A percentile compares a stretch with the other conserved stretches of the same genome.
These are phyloP conservation scores for Massariosphaeria phaeospora DNA, from an alignment of 495 filamentous ascomycete species.

Conservation along the genomic window DNA sequence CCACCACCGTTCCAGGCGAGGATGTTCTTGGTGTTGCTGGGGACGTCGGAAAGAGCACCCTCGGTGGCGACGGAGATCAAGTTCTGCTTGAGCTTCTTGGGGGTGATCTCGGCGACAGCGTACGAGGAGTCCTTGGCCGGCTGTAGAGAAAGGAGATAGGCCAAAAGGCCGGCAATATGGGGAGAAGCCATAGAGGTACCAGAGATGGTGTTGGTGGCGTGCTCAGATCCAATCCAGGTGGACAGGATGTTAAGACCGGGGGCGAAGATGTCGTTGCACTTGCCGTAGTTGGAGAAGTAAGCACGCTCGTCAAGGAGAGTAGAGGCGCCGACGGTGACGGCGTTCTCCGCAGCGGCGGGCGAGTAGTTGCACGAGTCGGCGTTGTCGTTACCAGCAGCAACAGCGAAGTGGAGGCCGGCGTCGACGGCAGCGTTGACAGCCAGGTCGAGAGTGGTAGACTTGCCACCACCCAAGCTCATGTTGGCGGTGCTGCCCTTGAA, in stretches of 20 bases:
- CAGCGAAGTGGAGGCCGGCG: slow-evolving; percentile 91
- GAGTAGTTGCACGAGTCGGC: slow-evolving; percentile 99
- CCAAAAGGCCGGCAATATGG: slow-evolving; percentile 91
- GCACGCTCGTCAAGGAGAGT: slow-evolving; percentile 91
- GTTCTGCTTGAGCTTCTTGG: slow-evolving; percentile 86
- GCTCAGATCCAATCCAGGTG: slow-evolving; percentile 94
- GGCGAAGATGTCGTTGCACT: slow-evolving; percentile 99
- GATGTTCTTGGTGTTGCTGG: slow-evolving; percentile 75
- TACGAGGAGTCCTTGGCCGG: slow-evolving; percentile 82
- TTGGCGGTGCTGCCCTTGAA: slow-evolving; percentile 99
- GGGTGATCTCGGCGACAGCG: slow-evolving; percentile 82
- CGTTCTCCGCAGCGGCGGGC: slow-evolving; percentile 87
- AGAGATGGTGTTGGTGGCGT: slow-evolving; percentile 95
- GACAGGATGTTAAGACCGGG: slow-evolving; percentile 95
- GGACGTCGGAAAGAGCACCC: slow-evolving; percentile 77
- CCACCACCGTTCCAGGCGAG: slow-evolving; percentile 99
- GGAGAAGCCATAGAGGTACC: slow-evolving; percentile 99
- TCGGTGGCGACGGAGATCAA: slow-evolving; percentile 78
- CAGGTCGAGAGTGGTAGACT: slow-evolving; percentile 80
- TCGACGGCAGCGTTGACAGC: slow-evolving; percentile 91
- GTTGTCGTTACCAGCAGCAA: slow-evolving; percentile 97
- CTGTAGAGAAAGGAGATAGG: slow-evolving; percentile 96
- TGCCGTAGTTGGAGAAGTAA: slow-evolving; percentile 99
- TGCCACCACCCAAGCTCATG: slow-evolving; percentile 98
- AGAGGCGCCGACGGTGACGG: slow-evolving; percentile 94